A percentile compares a stretch with the other conserved stretches of the same genome.
These are phyloP conservation scores for Tricholomella constricta DNA, from an alignment of 768 basidiomycete genomes.

Conservation along the genomic window DNA sequence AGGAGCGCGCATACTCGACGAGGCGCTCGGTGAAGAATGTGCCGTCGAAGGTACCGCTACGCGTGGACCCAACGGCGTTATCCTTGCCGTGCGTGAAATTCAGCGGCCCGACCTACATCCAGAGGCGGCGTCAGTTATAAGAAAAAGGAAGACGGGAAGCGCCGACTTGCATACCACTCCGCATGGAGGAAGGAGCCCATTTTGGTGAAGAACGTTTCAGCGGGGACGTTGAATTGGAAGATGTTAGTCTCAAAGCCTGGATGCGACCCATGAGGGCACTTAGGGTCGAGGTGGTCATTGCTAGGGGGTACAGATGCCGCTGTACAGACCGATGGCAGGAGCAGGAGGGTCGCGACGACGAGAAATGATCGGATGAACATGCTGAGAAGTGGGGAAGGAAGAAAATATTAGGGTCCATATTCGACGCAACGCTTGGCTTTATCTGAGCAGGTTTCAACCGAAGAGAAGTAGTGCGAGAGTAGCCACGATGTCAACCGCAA, in stretches of 20 bases:
- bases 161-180: slow-evolving; percentile 13
- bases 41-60: neutral
- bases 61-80: slow-evolving; percentile 10
- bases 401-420: too few relatives aligned
- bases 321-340: neutral
- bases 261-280: neutral
- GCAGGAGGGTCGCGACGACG: neutral
- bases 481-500: too few relatives aligned
- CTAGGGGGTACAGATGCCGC: neutral
- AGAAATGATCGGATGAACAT: neutral
- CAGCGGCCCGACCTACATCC: slow-evolving; percentile 4
- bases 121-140: too few relatives aligned
- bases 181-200: slow-evolving; percentile 10
- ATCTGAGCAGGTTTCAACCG: too few relatives aligned
- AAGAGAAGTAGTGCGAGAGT: too few relatives aligned
- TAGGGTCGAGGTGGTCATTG: neutral
- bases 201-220: neutral
- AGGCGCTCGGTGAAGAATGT: slow-evolving; percentile 6
- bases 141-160: neutral
- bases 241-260: slow-evolving; percentile 5
- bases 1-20: neutral
- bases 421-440: too few relatives aligned
- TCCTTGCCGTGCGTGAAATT: slow-evolving; percentile 10
- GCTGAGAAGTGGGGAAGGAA: too few relatives aligned
- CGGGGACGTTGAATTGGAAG: slow-evolving; percentile 7